These are phyloP conservation scores for Fusarium redolens DNA, from an alignment of 2,329 filamentous ascomycete genomes.

Conservation along the genomic window DNA sequence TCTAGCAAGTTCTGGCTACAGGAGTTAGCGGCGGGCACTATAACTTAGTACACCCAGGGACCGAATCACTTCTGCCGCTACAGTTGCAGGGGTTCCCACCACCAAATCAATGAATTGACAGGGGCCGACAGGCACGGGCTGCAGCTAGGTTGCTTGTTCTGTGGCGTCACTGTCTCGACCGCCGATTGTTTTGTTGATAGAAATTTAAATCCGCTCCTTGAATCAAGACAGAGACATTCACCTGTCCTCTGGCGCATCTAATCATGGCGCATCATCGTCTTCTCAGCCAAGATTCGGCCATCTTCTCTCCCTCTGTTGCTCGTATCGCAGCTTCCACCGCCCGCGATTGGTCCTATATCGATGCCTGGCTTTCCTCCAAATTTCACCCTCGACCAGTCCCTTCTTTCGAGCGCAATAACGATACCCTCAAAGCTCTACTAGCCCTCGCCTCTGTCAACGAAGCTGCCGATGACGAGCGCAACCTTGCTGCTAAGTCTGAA, in stretches of 20 bases:
- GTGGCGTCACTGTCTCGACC: slow-evolving; percentile 30
- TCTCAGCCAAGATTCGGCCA: slow-evolving; percentile 56
- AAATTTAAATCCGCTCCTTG: not conserved
- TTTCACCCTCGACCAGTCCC: slow-evolving; percentile 74
- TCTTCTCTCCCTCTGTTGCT: slow-evolving; percentile 75
- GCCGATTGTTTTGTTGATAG: slow-evolving; percentile 3
- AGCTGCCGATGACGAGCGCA: slow-evolving; percentile 76
- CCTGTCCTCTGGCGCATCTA: not conserved
- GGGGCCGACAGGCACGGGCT: not conserved
- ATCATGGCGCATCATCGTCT: slow-evolving; percentile 43
- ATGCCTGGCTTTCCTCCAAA: slow-evolving; percentile 81
- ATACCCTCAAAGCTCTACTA: slow-evolving; percentile 81
- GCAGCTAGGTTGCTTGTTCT: not conserved
- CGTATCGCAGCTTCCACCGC: slow-evolving; percentile 83
- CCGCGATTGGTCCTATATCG: slow-evolving; percentile 91
- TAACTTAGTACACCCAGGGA: slow-evolving; percentile 14
- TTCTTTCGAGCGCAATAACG: slow-evolving; percentile 85
- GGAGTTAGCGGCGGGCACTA: slow-evolving; percentile 41
- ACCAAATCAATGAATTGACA: not conserved
- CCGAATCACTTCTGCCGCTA: slow-evolving; percentile 7
- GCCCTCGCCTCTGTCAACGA: slow-evolving; percentile 82
- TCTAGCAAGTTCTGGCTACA: not conserved
- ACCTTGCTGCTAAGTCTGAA: slow-evolving; percentile 68
- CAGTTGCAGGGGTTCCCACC: slow-evolving; percentile 1
- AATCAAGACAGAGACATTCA: not conserved